phyloP scores from a whole-genome alignment of 306 rosid genomes.

The Carpinus viminea region DNA sequence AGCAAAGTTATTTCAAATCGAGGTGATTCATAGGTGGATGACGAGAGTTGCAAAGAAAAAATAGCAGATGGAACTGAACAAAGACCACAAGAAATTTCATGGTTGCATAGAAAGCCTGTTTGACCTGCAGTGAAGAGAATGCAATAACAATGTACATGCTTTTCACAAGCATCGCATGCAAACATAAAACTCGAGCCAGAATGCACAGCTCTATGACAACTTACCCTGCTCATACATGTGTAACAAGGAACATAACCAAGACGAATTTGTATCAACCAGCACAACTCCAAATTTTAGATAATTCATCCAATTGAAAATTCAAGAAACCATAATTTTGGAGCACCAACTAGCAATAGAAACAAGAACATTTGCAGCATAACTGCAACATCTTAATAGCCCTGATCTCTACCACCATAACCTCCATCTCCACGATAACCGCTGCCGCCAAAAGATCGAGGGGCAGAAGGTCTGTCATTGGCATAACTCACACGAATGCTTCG shows the following conservation, averaged over 20 bases:
- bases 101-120: not conserved
- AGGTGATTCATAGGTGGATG: not conserved
- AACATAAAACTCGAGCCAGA: not conserved
- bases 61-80: not conserved
- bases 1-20: not conserved
- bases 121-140: not conserved
- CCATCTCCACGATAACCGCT: constrained; percentile 38
- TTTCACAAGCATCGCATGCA: not conserved
- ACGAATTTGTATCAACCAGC: not conserved
- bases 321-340: not conserved
- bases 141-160: not conserved
- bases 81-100: not conserved
- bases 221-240: constrained; percentile 2
- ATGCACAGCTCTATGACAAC: not conserved
- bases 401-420: constrained; percentile 28
- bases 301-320: not conserved
- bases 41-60: not conserved
- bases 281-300: constrained; percentile 2
- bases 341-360: not conserved
- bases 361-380: not conserved
- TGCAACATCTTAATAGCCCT: constrained; percentile 1
- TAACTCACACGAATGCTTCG: constrained; percentile 60
- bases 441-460: constrained; percentile 29
- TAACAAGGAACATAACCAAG: not conserved
- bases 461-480: constrained; percentile 55